A percentile compares a stretch with the other conserved stretches of the same genome.
Evolutionary conservation across 805 yeast genomes (phyloP).

Genomic region (Candida nonsorbophila): DNA sequence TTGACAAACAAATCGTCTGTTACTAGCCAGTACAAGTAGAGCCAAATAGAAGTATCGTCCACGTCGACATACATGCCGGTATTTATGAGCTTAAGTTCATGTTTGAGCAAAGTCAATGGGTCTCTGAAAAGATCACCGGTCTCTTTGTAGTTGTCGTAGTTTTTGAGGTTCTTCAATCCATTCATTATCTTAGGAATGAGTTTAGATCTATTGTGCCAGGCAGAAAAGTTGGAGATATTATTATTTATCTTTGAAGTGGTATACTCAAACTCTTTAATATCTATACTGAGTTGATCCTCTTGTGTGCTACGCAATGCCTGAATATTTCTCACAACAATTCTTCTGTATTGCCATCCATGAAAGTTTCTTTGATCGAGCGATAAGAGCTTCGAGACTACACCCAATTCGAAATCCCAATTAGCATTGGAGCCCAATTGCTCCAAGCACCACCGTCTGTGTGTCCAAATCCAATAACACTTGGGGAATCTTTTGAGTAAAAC

Average conservation of each 20-base stretch:
- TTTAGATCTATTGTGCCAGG: constrained; percentile 87
- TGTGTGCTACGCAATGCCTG: constrained; percentile 13
- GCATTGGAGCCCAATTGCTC: constrained; percentile 41
- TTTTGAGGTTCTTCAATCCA: constrained; percentile 4
- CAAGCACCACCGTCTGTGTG: constrained; percentile 82
- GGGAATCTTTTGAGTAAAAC: constrained; percentile 61
- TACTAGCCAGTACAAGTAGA: constrained; percentile 77
- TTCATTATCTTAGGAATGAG: constrained; percentile 50
- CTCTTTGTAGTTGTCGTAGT: constrained; percentile 4
- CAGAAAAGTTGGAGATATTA: constrained; percentile 89
- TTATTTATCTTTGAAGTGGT: constrained; percentile 74
- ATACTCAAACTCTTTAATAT: constrained; percentile 59
- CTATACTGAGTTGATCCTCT: constrained; percentile 17
- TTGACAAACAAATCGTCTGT: constrained; percentile 35
- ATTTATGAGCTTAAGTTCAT: constrained; percentile 65
- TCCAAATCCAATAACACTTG: constrained; percentile 97
- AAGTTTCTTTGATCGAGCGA: constrained; percentile 76
- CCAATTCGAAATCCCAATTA: constrained; percentile 69
- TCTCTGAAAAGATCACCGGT: constrained; percentile 25
- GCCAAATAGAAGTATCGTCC: constrained; percentile 91
- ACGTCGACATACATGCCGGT: constrained; percentile 91
- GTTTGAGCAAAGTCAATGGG: constrained; percentile 32
- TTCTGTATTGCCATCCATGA: constrained; percentile 94
- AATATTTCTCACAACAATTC: constrained; percentile 53
- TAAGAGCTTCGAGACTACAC: constrained; percentile 62